Evolutionary conservation across 164 flowering plant genomes (phyloP), one percentile per base, ranked within the genome.

Genomic region (Piper longum): DNA sequence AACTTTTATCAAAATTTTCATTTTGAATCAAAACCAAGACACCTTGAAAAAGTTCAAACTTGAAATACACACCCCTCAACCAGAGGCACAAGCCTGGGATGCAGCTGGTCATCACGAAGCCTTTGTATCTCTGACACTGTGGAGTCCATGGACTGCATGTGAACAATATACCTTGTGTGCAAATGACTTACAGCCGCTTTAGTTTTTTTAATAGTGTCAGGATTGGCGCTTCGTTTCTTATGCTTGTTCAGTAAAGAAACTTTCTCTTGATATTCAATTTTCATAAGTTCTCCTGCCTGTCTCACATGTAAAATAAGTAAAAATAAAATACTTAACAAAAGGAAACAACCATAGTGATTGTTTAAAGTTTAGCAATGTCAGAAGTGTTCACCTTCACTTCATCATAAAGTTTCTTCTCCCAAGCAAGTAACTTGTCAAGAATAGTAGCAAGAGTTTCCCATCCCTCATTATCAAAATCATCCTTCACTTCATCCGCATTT

Each of bases 121-220:
- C 76, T 82, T 64, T 86, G 85, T 56, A 89, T 85, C 71, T 91
- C 98, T 43, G 83, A 75, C 9, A 85, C 93, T 3, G 95, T 87
- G 18, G 96, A 85, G 73, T 91, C 98, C 88, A 91, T 70, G 54
- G 95, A 85, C 70, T 91, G 96, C 91, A 87, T 83, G 75, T 89
- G 96, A 19, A 91, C 96, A 41, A 91, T 85, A 67, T 89, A 87
- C 71, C 92, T 78, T 16, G 96, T 87, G 59, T 91, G 96, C 79
- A 89, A 72, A 81, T 91, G 96, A 70, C 92, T 84, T n/a, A 89
- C 95, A 59, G 98, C 88, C 19, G 98, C 98, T 76, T 89, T 89
- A 56, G 95, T 79, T 72, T 85, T 91, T 72, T 91, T 95, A 74
- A 91, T 59, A 48, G 90, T 68, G 70, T 87, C 96, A 52, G 82